Evolutionary conservation across 202 grass and related monocot species (phyloP).

Genomic region (Saccharum hybrid): DNA sequence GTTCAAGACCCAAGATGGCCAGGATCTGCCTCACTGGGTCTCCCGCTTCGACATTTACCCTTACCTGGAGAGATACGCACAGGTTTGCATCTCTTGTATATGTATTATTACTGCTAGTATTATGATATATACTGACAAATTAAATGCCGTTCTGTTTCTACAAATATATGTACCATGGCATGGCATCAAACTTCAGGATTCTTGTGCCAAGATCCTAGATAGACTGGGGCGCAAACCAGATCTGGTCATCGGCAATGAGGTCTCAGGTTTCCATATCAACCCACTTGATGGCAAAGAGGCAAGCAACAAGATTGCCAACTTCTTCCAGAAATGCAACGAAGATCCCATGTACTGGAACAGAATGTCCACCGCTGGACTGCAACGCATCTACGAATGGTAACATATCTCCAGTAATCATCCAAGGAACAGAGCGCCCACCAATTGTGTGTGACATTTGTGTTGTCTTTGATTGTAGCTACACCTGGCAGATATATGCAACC

Average conservation of each 20-base stretch:
- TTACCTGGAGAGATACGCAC: slow-evolving; percentile 92
- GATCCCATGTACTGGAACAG: slow-evolving; percentile 77
- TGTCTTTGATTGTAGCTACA: slow-evolving; percentile 57
- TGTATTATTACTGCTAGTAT: background rate
- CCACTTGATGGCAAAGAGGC: slow-evolving; percentile 68
- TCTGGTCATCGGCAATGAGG: slow-evolving; percentile 80
- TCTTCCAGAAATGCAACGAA: slow-evolving; percentile 79
- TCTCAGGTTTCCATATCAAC: slow-evolving; percentile 83
- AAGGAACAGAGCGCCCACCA: background rate
- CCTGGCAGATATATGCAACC: slow-evolving; percentile 88
- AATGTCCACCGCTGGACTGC: slow-evolving; percentile 72
- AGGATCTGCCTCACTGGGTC: slow-evolving; percentile 72
- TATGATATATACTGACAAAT: background rate
- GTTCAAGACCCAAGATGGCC: slow-evolving; percentile 62
- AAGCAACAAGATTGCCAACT: slow-evolving; percentile 68
- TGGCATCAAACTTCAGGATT: slow-evolving; percentile 44
- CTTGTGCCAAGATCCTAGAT: slow-evolving; percentile 66
- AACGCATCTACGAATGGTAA: slow-evolving; percentile 88
- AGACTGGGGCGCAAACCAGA: slow-evolving; percentile 74
- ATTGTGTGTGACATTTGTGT: background rate
- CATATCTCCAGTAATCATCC: background rate
- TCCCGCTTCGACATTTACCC: slow-evolving; percentile 92
- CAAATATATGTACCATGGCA: background rate
- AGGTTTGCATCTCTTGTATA: slow-evolving; percentile 48
- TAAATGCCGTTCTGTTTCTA: background rate